Conservation (phyloP, 2,329 filamentous ascomycete species). For the Orbilia ellipsospora region DNA sequence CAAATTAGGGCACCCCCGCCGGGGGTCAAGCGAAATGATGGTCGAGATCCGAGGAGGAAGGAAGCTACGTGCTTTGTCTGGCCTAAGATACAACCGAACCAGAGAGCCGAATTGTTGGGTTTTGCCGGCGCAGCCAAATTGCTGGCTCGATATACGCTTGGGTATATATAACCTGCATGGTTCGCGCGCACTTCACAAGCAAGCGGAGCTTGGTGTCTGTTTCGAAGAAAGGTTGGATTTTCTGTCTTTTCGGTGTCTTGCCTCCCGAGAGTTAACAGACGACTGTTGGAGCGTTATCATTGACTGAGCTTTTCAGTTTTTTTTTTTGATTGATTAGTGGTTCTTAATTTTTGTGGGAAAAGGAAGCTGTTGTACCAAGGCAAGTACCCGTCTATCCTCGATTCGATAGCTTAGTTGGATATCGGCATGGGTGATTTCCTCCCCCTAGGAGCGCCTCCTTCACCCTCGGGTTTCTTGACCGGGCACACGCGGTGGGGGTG, state of each 20-base stretch:
- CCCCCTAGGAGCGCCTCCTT: too few species aligned
- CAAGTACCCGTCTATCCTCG: slow-evolving; percentile 3
- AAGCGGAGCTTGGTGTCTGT: neutral
- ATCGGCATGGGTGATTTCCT: neutral
- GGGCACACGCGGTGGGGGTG: too few species aligned
- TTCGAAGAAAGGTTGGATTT: neutral
- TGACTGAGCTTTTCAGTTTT: too few species aligned
- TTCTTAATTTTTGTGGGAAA: neutral
- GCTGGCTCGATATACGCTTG: too few species aligned
- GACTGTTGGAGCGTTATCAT: too few species aligned
- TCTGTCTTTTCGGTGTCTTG: neutral
- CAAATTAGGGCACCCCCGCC: neutral
- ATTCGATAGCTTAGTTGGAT: slow-evolving; percentile 3
- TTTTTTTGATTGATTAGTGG: too few species aligned
- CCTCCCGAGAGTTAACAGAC: neutral
- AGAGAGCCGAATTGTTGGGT: neutral
- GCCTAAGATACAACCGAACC: slow-evolving; percentile 10
- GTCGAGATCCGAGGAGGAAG: slow-evolving; percentile 40
- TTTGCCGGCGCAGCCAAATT: neutral
- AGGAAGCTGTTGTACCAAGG: neutral
- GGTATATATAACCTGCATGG: too few species aligned
- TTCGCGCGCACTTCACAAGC: slow-evolving; percentile 9
- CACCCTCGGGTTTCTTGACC: too few species aligned
- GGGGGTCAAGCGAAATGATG: slow-evolving; percentile 42
- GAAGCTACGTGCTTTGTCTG: neutral